Percentiles rank a stretch among this genome's conserved stretches.
phyloP scores from a whole-genome alignment of 306 rosid species.

The Astragalus glycyphyllos region DNA sequence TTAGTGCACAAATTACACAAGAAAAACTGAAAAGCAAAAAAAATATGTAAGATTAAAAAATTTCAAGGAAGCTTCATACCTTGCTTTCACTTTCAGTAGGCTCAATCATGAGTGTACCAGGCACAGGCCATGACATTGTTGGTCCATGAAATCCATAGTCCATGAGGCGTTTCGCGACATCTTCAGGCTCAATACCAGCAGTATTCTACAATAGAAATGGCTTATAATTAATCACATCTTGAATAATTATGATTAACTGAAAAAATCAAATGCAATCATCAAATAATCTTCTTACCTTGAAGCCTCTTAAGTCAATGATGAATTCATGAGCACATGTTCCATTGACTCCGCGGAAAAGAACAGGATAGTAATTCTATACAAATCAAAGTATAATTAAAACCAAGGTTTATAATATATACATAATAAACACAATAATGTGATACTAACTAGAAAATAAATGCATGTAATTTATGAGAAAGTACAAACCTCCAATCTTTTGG shows the following conservation, averaged over 20 bases:
- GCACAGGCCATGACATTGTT: conserved; percentile 99
- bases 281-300: conserved; percentile 70
- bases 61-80: conserved; percentile 49
- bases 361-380: conserved; percentile 73
- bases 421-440: conserved; percentile 23
- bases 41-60: conserved; percentile 3
- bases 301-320: conserved; percentile 94
- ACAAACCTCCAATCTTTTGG: conserved; percentile 91
- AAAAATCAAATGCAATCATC: conserved; percentile 16
- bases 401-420: conserved; percentile 35
- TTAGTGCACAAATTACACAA: conserved; percentile 19
- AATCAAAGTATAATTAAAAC: conserved; percentile 34
- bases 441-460: neutral
- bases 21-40: neutral
- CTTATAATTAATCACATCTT: conserved; percentile 39
- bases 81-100: conserved; percentile 99
- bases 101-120: conserved; percentile 98
- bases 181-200: conserved; percentile 96
- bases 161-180: conserved; percentile 96
- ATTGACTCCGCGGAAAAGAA: conserved; percentile 98
- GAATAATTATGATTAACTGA: conserved; percentile 5
- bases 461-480: conserved; percentile 28
- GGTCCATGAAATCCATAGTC: conserved; percentile 99
- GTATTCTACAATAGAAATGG: conserved; percentile 59
- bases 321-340: conserved; percentile 97